Conservation (phyloP, 192 early-diverging fungal genomes). For the Kappamyces sp. region DNA sequence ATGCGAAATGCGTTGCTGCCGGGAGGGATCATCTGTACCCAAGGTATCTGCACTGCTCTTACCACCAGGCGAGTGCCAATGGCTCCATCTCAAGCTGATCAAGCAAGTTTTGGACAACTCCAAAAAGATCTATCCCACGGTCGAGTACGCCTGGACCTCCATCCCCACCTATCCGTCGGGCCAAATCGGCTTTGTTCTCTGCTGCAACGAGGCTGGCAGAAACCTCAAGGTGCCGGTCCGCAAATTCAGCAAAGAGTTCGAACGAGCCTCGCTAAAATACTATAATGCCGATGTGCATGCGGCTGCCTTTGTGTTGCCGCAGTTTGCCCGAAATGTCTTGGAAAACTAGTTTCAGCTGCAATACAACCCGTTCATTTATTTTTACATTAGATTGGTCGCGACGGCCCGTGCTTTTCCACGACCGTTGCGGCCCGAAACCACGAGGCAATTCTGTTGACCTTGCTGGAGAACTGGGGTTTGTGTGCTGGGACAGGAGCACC, state of each 20-base stretch:
- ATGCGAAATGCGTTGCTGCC: conserved; percentile 84
- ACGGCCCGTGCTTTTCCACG: too few species aligned
- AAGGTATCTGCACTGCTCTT: conserved; percentile 56
- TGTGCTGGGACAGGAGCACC: too few species aligned
- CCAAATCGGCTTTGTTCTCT: conserved; percentile 93
- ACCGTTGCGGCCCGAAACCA: conserved; percentile 14
- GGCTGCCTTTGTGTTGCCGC: conserved; percentile 87
- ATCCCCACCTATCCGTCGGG: conserved; percentile 98
- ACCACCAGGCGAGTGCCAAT: conserved; percentile 85
- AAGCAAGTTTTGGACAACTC: conserved; percentile 78
- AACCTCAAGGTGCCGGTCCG: conserved; percentile 76
- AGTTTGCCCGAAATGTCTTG: conserved; percentile 73
- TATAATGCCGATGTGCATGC: conserved; percentile 92
- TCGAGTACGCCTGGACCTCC: conserved; percentile 88
- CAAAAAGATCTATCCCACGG: conserved; percentile 78
- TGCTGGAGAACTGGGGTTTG: conserved; percentile 5
- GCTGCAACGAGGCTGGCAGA: conserved; percentile 73
- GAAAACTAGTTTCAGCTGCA: conserved; percentile 12
- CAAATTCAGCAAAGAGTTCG: conserved; percentile 67
- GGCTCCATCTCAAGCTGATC: conserved; percentile 94
- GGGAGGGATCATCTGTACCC: conserved; percentile 91
- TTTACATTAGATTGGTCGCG: too few species aligned
- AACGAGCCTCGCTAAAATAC: conserved; percentile 78
- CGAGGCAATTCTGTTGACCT: conserved; percentile 14
- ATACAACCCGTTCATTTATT: too few species aligned